phyloP scores from a whole-genome alignment of 495 filamentous ascomycete genomes.

The Xylaria longipes region DNA sequence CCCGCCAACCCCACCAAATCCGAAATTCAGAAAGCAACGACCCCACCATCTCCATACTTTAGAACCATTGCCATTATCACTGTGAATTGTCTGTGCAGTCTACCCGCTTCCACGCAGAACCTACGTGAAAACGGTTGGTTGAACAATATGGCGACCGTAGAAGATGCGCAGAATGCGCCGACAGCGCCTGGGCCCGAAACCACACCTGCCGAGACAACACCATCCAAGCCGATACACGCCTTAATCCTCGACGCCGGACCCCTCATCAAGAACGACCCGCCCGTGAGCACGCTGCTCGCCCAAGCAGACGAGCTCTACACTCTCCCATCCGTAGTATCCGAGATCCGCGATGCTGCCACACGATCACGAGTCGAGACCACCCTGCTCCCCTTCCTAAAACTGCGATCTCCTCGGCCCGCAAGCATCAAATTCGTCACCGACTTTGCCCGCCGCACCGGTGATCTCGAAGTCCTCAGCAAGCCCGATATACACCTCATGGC shows the following conservation, averaged over 20 bases:
- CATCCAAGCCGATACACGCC: slow-evolving; percentile 73
- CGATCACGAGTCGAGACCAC: slow-evolving; percentile 80
- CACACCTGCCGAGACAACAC: slow-evolving; percentile 19
- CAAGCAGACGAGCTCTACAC: slow-evolving; percentile 82
- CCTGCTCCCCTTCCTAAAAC: slow-evolving; percentile 80
- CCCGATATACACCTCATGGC: slow-evolving; percentile 90
- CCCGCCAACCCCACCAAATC: slow-evolving; percentile 32
- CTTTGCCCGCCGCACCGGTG: slow-evolving; percentile 89
- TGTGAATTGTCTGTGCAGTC: not conserved
- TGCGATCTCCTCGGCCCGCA: slow-evolving; percentile 72
- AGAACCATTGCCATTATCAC: not conserved
- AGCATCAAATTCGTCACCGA: slow-evolving; percentile 81
- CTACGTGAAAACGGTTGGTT: not conserved
- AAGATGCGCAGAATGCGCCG: slow-evolving; percentile 21
- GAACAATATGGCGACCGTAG: slow-evolving; percentile 32
- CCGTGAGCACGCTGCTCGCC: slow-evolving; percentile 75
- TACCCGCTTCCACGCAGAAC: not conserved
- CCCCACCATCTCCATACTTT: slow-evolving; percentile 28
- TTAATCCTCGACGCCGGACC: slow-evolving; percentile 91
- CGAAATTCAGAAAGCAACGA: slow-evolving; percentile 29
- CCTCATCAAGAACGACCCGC: slow-evolving; percentile 86
- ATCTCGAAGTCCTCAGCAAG: slow-evolving; percentile 82
- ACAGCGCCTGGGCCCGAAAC: slow-evolving; percentile 7
- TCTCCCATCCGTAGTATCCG: slow-evolving; percentile 82
- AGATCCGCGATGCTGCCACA: slow-evolving; percentile 88